A percentile compares a stretch with the other conserved stretches of the same genome.
Evolutionary conservation across 164 flowering plant species (phyloP).

Genomic region (Cinnamomum micranthum): DNA sequence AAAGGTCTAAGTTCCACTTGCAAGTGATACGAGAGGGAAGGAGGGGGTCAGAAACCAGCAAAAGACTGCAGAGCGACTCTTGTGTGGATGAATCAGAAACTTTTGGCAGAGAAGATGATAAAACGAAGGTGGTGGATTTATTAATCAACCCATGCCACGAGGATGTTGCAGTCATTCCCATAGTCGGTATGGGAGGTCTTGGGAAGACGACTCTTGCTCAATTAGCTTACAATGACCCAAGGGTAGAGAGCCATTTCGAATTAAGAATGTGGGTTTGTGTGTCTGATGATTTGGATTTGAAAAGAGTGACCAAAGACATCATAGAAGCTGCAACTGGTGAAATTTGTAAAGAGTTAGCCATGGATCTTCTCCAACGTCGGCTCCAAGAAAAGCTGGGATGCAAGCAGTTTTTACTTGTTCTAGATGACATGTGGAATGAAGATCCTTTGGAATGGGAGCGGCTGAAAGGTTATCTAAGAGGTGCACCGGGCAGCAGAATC

Average conservation of each 20-base stretch:
- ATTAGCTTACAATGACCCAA: slow-evolving; percentile 6
- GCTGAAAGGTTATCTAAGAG: not conserved
- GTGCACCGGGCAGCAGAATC: slow-evolving; percentile 11
- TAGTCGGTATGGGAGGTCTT: slow-evolving; percentile 12
- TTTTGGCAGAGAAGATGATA: slow-evolving; percentile 6
- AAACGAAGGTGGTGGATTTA: not conserved
- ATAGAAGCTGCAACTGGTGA: not conserved
- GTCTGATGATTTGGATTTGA: slow-evolving; percentile 9
- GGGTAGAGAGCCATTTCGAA: not conserved
- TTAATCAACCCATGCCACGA: not conserved
- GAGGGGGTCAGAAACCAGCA: not conserved
- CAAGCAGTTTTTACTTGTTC: slow-evolving; percentile 14
- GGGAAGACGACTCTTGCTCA: slow-evolving; percentile 16
- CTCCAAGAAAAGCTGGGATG: slow-evolving; percentile 1
- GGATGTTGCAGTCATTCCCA: not conserved
- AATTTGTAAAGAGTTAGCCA: not conserved
- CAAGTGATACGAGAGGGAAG: not conserved
- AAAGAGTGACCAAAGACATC: slow-evolving; percentile 1
- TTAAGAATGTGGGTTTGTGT: slow-evolving; percentile 13
- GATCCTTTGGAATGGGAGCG: not conserved
- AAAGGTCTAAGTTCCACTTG: slow-evolving; percentile 3
- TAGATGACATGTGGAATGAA: slow-evolving; percentile 22
- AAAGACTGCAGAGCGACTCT: not conserved
- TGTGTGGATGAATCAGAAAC: slow-evolving; percentile 3
- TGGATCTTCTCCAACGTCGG: not conserved